phyloP scores from a whole-genome alignment of 225 moss, liverwort and hornwort genomes.

The Marchantia polymorpha region DNA sequence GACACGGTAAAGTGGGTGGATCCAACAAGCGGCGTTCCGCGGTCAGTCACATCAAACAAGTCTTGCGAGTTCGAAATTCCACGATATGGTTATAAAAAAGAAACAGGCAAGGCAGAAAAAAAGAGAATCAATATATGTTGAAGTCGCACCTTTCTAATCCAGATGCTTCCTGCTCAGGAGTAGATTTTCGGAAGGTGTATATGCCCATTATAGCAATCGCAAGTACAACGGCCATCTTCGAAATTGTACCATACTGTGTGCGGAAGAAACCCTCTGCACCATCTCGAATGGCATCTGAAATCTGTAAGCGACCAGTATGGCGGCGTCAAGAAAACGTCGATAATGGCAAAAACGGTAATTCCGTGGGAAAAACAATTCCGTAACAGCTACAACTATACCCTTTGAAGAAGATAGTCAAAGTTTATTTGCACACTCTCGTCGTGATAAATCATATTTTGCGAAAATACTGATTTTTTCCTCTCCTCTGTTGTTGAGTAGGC shows the following conservation, averaged over 20 bases:
- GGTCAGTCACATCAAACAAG: too few species aligned
- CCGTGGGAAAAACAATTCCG: too few species aligned
- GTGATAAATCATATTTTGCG: not conserved
- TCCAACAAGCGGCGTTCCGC: too few species aligned
- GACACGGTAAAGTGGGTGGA: too few species aligned
- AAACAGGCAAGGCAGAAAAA: not conserved
- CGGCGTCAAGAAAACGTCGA: not conserved
- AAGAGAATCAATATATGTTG: too few species aligned
- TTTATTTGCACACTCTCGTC: not conserved
- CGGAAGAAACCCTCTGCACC: conserved; percentile 97
- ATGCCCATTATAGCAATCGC: conserved; percentile 74
- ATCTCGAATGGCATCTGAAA: conserved; percentile 97
- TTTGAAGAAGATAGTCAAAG: not conserved
- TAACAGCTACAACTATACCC: not conserved
- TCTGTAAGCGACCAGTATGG: conserved; percentile 44
- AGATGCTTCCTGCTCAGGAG: conserved; percentile 88
- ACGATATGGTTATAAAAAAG: not conserved
- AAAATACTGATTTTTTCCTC: not conserved
- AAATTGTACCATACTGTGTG: conserved; percentile 94
- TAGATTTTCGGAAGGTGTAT: conserved; percentile 80
- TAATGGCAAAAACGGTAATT: not conserved
- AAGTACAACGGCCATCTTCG: conserved; percentile 93
- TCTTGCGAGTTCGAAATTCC: not conserved
- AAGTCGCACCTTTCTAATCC: conserved; percentile 70
- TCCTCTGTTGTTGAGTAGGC: not conserved